Conservation (phyloP, 169 alveolate species). For the Plasmodium yoelii region DNA sequence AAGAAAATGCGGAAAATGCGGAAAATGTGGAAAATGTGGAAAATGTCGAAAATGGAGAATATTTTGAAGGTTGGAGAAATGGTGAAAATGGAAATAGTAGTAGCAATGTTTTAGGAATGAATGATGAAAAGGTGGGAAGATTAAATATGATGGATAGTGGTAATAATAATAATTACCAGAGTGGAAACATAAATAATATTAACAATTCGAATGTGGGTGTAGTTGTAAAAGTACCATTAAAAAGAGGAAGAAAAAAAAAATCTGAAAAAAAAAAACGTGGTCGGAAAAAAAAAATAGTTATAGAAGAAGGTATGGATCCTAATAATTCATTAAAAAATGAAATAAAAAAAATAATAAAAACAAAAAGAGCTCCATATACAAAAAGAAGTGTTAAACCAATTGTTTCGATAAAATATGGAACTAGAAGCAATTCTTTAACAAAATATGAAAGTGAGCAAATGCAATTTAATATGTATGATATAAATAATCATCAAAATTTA, state of each 20-base stretch:
- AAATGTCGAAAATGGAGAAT: constrained; percentile 17
- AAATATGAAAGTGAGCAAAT: constrained; percentile 15
- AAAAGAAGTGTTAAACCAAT: constrained; percentile 27
- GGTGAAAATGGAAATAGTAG: not conserved
- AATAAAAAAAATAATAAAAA: not conserved
- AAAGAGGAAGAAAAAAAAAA: constrained; percentile 74
- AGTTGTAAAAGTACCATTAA: constrained; percentile 27
- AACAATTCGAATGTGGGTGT: not conserved
- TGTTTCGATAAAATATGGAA: constrained; percentile 63
- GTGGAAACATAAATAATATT: not conserved
- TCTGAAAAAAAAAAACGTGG: constrained; percentile 76
- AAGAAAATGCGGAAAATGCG: too few species aligned
- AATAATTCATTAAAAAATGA: constrained; percentile 5
- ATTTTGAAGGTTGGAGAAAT: constrained; percentile 13
- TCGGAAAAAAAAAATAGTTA: constrained; percentile 38
- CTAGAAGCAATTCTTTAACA: constrained; percentile 39
- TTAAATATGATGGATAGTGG: too few species aligned
- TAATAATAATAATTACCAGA: too few species aligned
- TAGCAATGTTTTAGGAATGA: not conserved
- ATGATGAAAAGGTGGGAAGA: not conserved
- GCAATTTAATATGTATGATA: not conserved
- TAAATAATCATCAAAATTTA: not conserved
- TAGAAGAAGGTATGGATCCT: constrained; percentile 15
- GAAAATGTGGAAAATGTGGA: too few species aligned
- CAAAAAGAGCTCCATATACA: constrained; percentile 7